Base-by-base conservation (phyloP, 2,329 filamentous ascomycete genomes). In the Ophiosphaerella herpotricha region DNA sequence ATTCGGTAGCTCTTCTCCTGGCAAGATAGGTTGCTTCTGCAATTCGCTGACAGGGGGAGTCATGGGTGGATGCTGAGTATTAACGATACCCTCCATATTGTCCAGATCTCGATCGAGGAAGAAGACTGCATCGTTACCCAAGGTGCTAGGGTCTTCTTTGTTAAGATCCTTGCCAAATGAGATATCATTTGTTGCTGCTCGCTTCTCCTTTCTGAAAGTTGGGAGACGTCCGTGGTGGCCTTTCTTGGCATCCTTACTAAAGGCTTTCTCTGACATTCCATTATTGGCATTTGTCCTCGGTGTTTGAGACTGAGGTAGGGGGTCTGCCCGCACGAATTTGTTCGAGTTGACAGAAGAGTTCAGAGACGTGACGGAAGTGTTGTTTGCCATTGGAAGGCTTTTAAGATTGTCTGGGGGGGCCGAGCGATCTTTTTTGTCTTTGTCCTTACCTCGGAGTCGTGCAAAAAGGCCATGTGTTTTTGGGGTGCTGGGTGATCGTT, bases 1-100 rank as follows among this genome's bases (percentile, higher is more conserved):
- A 23, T 73, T 68, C 13, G 52, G 26, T 23, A 54, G 57, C 39
- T 59, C 63, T 14, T 74, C 70, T 8, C 74, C 70, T 13, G 55
- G 77, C 74, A 58, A 80, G 59, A 70, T 59, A 85, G 86, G 68
- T 24, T 56, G 47, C 29, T 70, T 67, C 46, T 71, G 73, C n/a
- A 75, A 66, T 6, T 79, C 77, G 18, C 68, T 70, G 11, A 67
- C 67, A 5, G 90, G 85, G 1, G 90, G 89, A 1, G 89, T 88
- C 66, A 91, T 78, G 0, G 87, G 85, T 14, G 82, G 85, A 55
- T 86, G 84, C 43, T 72, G 69, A 7, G 68, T 63, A 43, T 86
- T 86, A 52, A 97, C 77, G 57, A 97, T 97, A 18, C 91, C 94
- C 63, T 92, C 88, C 90, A 99, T 94, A 62, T 96, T 85, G 48